Evolutionary conservation across 108 stramenopile genomes (phyloP), one percentile per base, ranked within the genome.

Genomic region (Pseudonitzschia multiseries): DNA sequence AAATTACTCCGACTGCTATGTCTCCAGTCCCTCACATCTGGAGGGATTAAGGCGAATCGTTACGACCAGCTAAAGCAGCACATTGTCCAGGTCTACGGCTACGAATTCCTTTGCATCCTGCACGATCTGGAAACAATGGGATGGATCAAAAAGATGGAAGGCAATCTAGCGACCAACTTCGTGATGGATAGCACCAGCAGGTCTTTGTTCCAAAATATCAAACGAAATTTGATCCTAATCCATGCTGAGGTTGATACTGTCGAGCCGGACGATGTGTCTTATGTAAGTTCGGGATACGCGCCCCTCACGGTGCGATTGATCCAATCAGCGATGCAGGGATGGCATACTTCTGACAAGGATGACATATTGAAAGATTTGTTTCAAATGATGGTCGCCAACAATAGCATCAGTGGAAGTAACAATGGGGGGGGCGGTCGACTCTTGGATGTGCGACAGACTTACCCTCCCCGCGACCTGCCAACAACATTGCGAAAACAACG

Each of bases 11-110:
- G 94, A 40, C 71, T 96, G n/a, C 57, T 97, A n/a, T 95, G 95
- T 72, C 79, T 99, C 26, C 96, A 97, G 78, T 91, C 88, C 48
- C 68, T 94, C n/a, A 90, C 90, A 4, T 79, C 84, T 29, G 96
- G 93, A 48, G 98, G 98, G 9, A 90, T 99, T 79, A 91, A 90
- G 76, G 78, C 92, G 22, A 74, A 79, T 44, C 83, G 90, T 67
- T 97, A 95, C 75, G 98, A 99, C 74, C 71, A 81, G 36, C 69
- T 99, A 18, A 86, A 92, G 27, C 74, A 86, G 20, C 89, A 94
- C 24, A 77, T 96, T 40, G 83, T 96, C 6, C 96, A 99, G 73
- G 93, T 93, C 4, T 99, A 99, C 74, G 98, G 97, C 4, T 97
- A 92, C 66, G 91, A 96, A 70, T 92, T 81, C 69, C 29, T 97